Evolutionary conservation across 306 rosid species (phyloP), one percentile per base, ranked within the genome.

Genomic region (Phaseolus lunatus): DNA sequence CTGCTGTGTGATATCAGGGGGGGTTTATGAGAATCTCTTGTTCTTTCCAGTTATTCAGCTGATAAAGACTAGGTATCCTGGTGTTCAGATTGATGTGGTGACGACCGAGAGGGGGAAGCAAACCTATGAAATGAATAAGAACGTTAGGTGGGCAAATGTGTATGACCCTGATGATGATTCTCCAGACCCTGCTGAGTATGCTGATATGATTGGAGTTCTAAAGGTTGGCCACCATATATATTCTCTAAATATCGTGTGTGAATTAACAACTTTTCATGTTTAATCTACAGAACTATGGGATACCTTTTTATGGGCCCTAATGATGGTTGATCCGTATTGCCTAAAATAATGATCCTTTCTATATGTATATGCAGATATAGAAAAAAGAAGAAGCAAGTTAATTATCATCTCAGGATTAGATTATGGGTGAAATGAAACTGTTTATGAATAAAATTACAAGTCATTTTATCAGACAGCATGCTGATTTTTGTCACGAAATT

Each of bases 31-130:
- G 81, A 92, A 87, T 18, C 54, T 91, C 73, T 85, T 94, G 68
- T 92, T 88, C 66, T 90, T 92, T 69, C 98, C 97, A 7, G 78
- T 85, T 5, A 88, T 94, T 43, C 97, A 91, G 84, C 48, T 94
- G 80, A 39, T 94, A 20, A 94, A 90, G 85, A 92, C 90, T 72
- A 86, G 96, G 54, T 92, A 92, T 20, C 98, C 97, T 14, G 98
- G 97, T 50, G 96, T 92, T 68, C 90, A 54, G 80, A 80, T 90
- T 48, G 98, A 92, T 44, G 88, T 90, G 39, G 62, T 90, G 49
- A 75, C 92, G 0, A 84, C 94, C 8, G 89, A 86, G 2, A 90
- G 98, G 71, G 97, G 95, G 22, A 92, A 92, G 65, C 96, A 94
- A 75, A 58, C 88, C 64, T 90, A 84, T 27, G 97, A 94, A 80